Conservation (phyloP, 106 monocot species). For the Iris macrosiphon region DNA sequence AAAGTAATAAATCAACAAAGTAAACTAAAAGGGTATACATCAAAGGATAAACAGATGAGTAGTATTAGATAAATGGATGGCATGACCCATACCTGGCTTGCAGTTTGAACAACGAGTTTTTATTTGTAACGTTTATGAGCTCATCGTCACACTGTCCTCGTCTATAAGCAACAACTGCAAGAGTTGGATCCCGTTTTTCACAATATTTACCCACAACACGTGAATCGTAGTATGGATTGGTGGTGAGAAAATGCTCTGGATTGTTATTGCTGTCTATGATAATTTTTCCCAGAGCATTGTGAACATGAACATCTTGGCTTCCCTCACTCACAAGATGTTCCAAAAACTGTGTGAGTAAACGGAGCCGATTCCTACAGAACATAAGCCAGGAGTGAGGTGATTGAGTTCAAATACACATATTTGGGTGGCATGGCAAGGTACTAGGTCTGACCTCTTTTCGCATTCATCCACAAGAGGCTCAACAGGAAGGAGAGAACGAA, state of each 20-base stretch:
- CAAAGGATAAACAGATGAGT: not conserved
- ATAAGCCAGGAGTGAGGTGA: slow-evolving; percentile 9
- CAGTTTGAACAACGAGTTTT: slow-evolving; percentile 90
- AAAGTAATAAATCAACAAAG: not conserved
- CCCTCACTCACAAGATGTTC: slow-evolving; percentile 99
- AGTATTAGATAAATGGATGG: not conserved
- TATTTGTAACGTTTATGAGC: slow-evolving; percentile 93
- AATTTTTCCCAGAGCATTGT: slow-evolving; percentile 95
- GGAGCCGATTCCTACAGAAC: slow-evolving; percentile 65
- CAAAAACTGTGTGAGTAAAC: slow-evolving; percentile 86
- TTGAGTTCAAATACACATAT: not conserved
- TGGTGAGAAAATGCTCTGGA: slow-evolving; percentile 95
- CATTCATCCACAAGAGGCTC: slow-evolving; percentile 98
- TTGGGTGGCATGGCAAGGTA: not conserved
- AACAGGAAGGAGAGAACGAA: slow-evolving; percentile 94
- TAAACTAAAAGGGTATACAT: not conserved
- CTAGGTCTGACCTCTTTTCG: slow-evolving; percentile 66
- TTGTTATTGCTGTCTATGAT: slow-evolving; percentile 99
- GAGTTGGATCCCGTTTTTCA: slow-evolving; percentile 94
- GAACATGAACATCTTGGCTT: slow-evolving; percentile 99
- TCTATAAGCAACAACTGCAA: slow-evolving; percentile 96
- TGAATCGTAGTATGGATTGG: slow-evolving; percentile 97
- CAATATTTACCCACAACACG: slow-evolving; percentile 99
- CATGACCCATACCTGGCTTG: slow-evolving; percentile 66
- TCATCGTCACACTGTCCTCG: slow-evolving; percentile 98